Percentiles rank a stretch among this genome's conserved stretches.
Evolutionary conservation across 1,139 yeast genomes (phyloP).

Genomic region (Arxiozyma slooffiae): DNA sequence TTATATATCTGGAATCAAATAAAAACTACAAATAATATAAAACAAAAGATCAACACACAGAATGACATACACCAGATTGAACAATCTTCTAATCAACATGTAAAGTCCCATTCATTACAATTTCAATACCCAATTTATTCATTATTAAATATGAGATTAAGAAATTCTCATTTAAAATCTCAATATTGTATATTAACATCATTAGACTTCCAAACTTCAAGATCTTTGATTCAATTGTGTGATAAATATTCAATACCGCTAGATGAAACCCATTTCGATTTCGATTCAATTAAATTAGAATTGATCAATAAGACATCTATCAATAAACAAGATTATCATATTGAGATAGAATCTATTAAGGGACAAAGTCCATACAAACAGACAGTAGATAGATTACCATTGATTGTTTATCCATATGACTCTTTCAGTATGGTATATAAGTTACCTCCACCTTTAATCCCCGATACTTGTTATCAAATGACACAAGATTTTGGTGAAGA

Average conservation of each 20-base stretch:
- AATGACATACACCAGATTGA: not conserved
- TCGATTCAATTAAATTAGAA: conserved; percentile 16
- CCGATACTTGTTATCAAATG: not conserved
- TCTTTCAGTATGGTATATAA: conserved; percentile 24
- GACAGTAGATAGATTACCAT: conserved; percentile 11
- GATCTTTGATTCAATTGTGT: conserved; percentile 17
- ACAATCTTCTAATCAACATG: not conserved
- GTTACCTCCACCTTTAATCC: conserved; percentile 20
- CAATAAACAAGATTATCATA: conserved; percentile 9
- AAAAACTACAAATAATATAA: not conserved
- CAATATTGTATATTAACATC: conserved; percentile 24
- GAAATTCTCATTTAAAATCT: conserved; percentile 20
- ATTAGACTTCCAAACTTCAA: conserved; percentile 28
- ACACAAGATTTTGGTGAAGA: not conserved
- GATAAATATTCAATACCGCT: conserved; percentile 7
- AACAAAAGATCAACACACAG: not conserved
- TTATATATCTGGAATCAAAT: conserved; percentile 12
- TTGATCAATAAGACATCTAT: conserved; percentile 15
- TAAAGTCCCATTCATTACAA: not conserved
- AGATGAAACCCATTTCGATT: conserved; percentile 8
- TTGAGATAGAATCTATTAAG: conserved; percentile 18
- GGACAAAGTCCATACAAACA: not conserved
- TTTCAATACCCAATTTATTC: conserved; percentile 27
- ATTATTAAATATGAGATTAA: conserved; percentile 25
- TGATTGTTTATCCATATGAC: conserved; percentile 19